Base-by-base conservation (phyloP, 176 grass and related monocot species). In the Oryza longistaminata region DNA sequence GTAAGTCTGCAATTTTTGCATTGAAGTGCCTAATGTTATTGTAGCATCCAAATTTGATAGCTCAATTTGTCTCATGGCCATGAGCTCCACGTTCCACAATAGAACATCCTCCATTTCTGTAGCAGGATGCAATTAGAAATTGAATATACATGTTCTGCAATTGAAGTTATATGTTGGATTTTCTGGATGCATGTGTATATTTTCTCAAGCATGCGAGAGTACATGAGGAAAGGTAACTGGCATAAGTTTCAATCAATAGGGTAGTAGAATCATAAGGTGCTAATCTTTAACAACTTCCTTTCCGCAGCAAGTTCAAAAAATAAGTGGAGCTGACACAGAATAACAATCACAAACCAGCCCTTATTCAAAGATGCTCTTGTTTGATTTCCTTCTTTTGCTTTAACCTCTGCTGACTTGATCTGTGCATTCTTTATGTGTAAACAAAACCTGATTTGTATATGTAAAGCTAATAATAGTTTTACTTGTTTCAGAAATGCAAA, bases 401-500 rank as follows among this genome's bases (percentile, higher is more conserved):
- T 74, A 52, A 24, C 37, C 10, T 29, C 72, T 7, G 42, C 40
- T 37, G 16, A 53, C 27, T 52, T 80, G 27, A 80, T 3, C 42
- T 39, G 52, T 55, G 4, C 73, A 40, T 67, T 74, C 33, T 16
- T 77, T 33, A 85, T 5, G 71, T 65, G 19, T 70, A 21, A 24
- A 53, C 14, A 31, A 64, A 40, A 55, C 37, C 40, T 17, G 16
- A 17, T 66, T 76, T 50, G 1, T 66, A 6, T 65, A 26, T 67
- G 29, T 90, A 58, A 72, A 73, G 6, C 21, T 86, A 34, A 66
- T 26, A 21, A 53, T 24, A 2, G 43, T 65, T 72, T 77, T 50
- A 82, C 60, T 78, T 77, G 33, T 77, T 82, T 86, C 88, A 89
- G 89, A 84, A 85, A 49, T 94, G 92, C 66, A 69, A 13, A 0